Evolutionary conservation across 345 rosid genomes (phyloP).

Genomic region (Salix dunnii): DNA sequence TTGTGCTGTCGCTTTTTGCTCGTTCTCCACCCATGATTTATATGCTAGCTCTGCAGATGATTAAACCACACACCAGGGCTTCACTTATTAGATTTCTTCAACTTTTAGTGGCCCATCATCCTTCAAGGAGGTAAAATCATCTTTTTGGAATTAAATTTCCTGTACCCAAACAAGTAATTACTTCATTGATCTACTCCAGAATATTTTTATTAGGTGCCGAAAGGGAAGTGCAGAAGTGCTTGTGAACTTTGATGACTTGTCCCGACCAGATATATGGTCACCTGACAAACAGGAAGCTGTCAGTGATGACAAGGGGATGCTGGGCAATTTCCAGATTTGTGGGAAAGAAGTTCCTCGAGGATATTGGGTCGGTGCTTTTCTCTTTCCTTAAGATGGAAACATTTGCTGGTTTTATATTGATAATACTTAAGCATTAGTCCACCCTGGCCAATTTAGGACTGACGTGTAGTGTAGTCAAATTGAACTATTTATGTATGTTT

Average conservation of each 20-base stretch:
- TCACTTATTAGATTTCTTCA: slow-evolving; percentile 79
- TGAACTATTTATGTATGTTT: neutral
- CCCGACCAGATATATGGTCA: slow-evolving; percentile 47
- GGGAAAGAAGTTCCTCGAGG: slow-evolving; percentile 97
- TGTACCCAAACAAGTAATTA: slow-evolving; percentile 18
- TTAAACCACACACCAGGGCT: slow-evolving; percentile 67
- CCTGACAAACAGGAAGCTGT: slow-evolving; percentile 30
- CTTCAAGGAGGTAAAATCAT: slow-evolving; percentile 65
- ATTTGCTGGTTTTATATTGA: neutral
- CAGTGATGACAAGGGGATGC: slow-evolving; percentile 31
- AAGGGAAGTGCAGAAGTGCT: slow-evolving; percentile 87
- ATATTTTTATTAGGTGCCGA: slow-evolving; percentile 67
- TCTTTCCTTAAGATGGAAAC: neutral
- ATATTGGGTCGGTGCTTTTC: slow-evolving; percentile 60
- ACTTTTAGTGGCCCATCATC: slow-evolving; percentile 90
- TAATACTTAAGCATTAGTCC: neutral
- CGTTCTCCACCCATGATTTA: neutral
- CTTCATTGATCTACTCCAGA: slow-evolving; percentile 31
- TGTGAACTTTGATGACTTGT: slow-evolving; percentile 72
- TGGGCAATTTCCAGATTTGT: slow-evolving; percentile 60
- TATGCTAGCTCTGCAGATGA: slow-evolving; percentile 50
- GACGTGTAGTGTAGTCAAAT: neutral
- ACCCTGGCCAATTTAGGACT: neutral
- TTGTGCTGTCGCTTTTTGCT: neutral
- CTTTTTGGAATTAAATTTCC: slow-evolving; percentile 9